Evolutionary conservation across 345 rosid genomes (phyloP).

Genomic region (Bretschneidera sinensis): DNA sequence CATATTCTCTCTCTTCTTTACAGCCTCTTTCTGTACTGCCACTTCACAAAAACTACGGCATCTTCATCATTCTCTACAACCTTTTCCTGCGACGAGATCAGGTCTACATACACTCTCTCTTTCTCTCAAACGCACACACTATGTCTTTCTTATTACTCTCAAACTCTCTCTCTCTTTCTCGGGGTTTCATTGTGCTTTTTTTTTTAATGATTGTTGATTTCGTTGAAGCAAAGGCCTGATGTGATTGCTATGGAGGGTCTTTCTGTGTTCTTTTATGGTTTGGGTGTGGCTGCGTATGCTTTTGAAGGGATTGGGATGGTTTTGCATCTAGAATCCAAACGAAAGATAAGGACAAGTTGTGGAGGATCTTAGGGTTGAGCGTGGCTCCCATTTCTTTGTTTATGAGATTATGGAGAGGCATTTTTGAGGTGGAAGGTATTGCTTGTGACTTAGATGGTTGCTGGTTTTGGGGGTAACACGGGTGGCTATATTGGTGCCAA

Average conservation of each 20-base stretch:
- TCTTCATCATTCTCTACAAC: too few relatives aligned
- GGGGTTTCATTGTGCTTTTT: too few relatives aligned
- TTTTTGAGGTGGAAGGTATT: slow-evolving; percentile 48
- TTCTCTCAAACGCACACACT: too few relatives aligned
- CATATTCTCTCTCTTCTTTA: too few relatives aligned
- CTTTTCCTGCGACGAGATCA: too few relatives aligned
- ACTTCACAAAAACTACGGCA: too few relatives aligned
- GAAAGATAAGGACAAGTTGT: slow-evolving; percentile 54
- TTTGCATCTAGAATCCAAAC: slow-evolving; percentile 61
- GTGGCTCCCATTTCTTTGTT: slow-evolving; percentile 60
- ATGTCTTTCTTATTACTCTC: too few relatives aligned
- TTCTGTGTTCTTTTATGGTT: slow-evolving; percentile 66
- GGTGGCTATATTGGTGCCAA: slow-evolving; percentile 73
- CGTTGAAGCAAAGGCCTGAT: slow-evolving; percentile 35
- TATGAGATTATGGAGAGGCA: slow-evolving; percentile 83
- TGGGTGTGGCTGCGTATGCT: slow-evolving; percentile 76
- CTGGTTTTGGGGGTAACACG: slow-evolving; percentile 56
- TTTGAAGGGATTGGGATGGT: slow-evolving; percentile 84
- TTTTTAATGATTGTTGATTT: too few relatives aligned
- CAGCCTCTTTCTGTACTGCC: too few relatives aligned
- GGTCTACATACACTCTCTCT: too few relatives aligned
- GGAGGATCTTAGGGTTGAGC: slow-evolving; percentile 40
- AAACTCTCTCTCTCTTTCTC: too few relatives aligned
- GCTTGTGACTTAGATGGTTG: slow-evolving; percentile 77
- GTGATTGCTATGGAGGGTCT: slow-evolving; percentile 55